These are phyloP conservation scores for Hortiboletus flavorubellus DNA, from an alignment of 768 basidiomycete genomes.

Conservation along the genomic window DNA sequence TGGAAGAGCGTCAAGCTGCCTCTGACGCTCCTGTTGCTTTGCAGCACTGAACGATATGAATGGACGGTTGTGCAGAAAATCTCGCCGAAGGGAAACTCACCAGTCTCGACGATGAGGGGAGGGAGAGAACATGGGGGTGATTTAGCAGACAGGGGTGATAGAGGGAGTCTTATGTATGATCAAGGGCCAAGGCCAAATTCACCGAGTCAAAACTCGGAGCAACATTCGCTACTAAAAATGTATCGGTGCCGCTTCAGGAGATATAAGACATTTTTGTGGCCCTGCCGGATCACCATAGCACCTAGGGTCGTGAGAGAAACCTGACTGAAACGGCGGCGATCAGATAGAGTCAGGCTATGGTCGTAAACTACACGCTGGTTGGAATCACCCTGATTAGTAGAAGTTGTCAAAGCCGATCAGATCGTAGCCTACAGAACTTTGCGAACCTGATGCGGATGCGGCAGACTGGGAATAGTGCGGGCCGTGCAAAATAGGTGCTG, in stretches of 20 bases:
- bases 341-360: too few species aligned
- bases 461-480: neutral
- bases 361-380: neutral
- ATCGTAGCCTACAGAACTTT: neutral
- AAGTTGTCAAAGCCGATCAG: neutral
- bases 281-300: neutral
- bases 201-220: neutral
- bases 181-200: neutral
- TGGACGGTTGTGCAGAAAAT: neutral
- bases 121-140: constrained; percentile 21
- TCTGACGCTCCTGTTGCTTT: constrained; percentile 34
- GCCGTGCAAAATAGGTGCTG: neutral
- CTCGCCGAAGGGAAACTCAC: constrained; percentile 14
- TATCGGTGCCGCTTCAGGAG: neutral
- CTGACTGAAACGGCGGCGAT: neutral
- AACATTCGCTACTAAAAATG: neutral
- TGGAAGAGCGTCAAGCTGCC: constrained; percentile 30
- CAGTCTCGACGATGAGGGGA: constrained; percentile 30
- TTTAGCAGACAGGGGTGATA: neutral
- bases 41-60: constrained; percentile 22
- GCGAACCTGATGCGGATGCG: neutral
- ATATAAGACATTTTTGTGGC: neutral
- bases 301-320: constrained; percentile 9
- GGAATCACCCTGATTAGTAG: neutral
- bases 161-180: constrained; percentile 4